Conservation (phyloP, 2,329 filamentous ascomycete species). For the Aspergillus tamarii region DNA sequence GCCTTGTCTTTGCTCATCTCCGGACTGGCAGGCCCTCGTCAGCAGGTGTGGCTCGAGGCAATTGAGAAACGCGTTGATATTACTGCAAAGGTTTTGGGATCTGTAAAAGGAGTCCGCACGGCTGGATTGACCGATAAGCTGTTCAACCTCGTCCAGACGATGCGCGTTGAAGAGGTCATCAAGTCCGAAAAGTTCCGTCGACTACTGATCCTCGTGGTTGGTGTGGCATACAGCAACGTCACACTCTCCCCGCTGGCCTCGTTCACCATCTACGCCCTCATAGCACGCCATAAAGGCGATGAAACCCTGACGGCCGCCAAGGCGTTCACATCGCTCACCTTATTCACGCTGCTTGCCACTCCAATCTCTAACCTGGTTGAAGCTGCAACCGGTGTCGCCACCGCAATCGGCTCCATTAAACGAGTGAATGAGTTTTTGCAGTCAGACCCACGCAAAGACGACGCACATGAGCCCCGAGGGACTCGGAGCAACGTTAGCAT, state of each 20-base stretch:
- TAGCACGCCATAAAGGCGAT: neutral
- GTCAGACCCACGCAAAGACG: neutral
- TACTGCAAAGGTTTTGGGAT: conserved; percentile 34
- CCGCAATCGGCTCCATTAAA: neutral
- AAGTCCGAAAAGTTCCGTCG: conserved; percentile 29
- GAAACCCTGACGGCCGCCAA: neutral
- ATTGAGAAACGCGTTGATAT: conserved; percentile 32
- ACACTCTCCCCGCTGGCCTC: neutral
- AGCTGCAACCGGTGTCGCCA: neutral
- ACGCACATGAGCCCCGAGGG: neutral
- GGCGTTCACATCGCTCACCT: neutral
- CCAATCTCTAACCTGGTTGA: neutral
- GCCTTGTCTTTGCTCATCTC: neutral
- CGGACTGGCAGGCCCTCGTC: conserved; percentile 12
- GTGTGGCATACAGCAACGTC: neutral
- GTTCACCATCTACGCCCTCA: neutral
- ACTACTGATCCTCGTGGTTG: conserved; percentile 17
- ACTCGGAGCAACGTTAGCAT: neutral
- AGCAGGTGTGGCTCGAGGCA: conserved; percentile 30
- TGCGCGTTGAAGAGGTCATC: conserved; percentile 40
- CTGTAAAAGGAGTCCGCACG: conserved; percentile 47
- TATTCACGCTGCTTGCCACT: neutral
- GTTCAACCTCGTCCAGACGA: conserved; percentile 34
- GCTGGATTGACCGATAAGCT: conserved; percentile 39
- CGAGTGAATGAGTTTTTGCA: neutral